phyloP scores from a whole-genome alignment of 2,329 filamentous ascomycete species.

The Zymoseptoria ardabiliae region DNA sequence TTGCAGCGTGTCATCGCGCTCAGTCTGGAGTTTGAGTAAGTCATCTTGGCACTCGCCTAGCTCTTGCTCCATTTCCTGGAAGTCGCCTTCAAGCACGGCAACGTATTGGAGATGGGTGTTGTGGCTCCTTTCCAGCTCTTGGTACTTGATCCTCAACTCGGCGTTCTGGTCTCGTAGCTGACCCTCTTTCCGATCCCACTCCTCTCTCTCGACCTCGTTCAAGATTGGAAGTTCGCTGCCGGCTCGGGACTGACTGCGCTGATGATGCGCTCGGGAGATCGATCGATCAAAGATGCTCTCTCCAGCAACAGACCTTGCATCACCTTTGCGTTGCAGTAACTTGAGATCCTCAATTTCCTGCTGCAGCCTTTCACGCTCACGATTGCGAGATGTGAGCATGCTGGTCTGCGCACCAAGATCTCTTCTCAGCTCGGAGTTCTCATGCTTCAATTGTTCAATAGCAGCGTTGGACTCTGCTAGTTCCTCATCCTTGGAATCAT shows the following conservation, averaged over 20 bases:
- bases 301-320: constrained; percentile 55
- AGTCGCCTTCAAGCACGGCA: constrained; percentile 61
- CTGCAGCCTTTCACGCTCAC: constrained; percentile 89
- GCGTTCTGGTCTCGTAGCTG: constrained; percentile 81
- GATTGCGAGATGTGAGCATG: constrained; percentile 92
- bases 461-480: constrained; percentile 58
- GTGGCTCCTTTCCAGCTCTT: constrained; percentile 76
- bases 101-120: constrained; percentile 74
- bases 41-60: constrained; percentile 73
- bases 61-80: constrained; percentile 68
- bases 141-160: constrained; percentile 78
- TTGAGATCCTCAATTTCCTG: constrained; percentile 97
- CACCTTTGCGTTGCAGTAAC: constrained; percentile 69
- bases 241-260: constrained; percentile 65
- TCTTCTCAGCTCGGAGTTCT: constrained; percentile 84
- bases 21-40: constrained; percentile 66
- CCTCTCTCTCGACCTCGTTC: constrained; percentile 74
- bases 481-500: constrained; percentile 30
- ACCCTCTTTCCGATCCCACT: constrained; percentile 75
- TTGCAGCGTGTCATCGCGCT: constrained; percentile 77
- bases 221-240: constrained; percentile 64
- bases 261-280: constrained; percentile 63
- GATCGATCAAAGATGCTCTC: constrained; percentile 95
- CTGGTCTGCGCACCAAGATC: constrained; percentile 94
- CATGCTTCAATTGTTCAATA: constrained; percentile 81